phyloP scores from a whole-genome alignment of 352 stramenopile genomes.

The Pilasporangium apinafurcum region DNA sequence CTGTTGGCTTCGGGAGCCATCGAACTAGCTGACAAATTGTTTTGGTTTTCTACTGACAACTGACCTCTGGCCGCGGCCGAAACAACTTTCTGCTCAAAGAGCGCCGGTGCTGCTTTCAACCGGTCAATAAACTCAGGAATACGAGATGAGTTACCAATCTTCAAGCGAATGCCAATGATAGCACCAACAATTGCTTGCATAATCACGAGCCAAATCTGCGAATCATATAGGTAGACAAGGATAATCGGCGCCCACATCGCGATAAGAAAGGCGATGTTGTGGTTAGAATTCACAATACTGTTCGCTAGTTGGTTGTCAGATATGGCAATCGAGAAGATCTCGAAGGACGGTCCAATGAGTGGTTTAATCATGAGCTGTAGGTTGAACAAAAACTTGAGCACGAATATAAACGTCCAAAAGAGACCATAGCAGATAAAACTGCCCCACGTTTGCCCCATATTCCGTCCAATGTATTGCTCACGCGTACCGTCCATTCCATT shows the following conservation, averaged over 20 bases:
- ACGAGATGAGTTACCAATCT: slow-evolving; percentile 76
- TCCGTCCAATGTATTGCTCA: slow-evolving; percentile 77
- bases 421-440: slow-evolving; percentile 56
- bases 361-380: slow-evolving; percentile 97
- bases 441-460: slow-evolving; percentile 71
- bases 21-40: slow-evolving; percentile 46
- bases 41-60: slow-evolving; percentile 38
- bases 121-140: slow-evolving; percentile 72
- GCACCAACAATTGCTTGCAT: slow-evolving; percentile 71
- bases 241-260: slow-evolving; percentile 77
- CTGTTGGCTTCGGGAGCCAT: slow-evolving; percentile 66
- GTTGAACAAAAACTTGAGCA: slow-evolving; percentile 96
- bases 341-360: slow-evolving; percentile 94
- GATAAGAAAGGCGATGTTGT: slow-evolving; percentile 78
- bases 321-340: slow-evolving; percentile 87
- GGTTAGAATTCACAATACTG: slow-evolving; percentile 56
- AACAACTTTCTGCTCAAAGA: slow-evolving; percentile 81
- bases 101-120: slow-evolving; percentile 44
- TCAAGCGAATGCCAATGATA: slow-evolving; percentile 69
- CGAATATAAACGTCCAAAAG: slow-evolving; percentile 80
- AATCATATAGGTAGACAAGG: slow-evolving; percentile 85
- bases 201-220: slow-evolving; percentile 85
- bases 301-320: slow-evolving; percentile 34
- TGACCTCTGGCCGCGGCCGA: slow-evolving; percentile 61
- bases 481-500: slow-evolving; percentile 61